phyloP scores from a whole-genome alignment of 108 stramenopile species.

The Stephanodiscus minutulus region DNA sequence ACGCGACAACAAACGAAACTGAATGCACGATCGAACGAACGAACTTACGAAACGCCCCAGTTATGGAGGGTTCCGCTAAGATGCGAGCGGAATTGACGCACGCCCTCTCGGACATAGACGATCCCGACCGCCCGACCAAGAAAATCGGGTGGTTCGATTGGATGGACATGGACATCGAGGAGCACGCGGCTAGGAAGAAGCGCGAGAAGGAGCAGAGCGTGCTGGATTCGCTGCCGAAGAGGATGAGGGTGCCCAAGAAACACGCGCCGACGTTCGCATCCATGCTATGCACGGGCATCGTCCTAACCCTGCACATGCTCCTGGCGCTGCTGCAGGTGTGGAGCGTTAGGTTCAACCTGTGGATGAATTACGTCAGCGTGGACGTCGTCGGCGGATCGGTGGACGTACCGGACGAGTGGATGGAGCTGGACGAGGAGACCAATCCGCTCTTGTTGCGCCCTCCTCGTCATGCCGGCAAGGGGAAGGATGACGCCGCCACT shows the following conservation, averaged over 20 bases:
- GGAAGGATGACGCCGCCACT: neutral
- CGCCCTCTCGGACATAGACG: slow-evolving; percentile 76
- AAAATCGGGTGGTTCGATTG: slow-evolving; percentile 83
- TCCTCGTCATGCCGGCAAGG: neutral
- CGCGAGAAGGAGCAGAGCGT: slow-evolving; percentile 71
- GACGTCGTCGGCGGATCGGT: slow-evolving; percentile 36
- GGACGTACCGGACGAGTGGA: slow-evolving; percentile 61
- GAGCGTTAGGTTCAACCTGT: slow-evolving; percentile 89
- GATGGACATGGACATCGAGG: slow-evolving; percentile 91
- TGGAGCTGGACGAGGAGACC: slow-evolving; percentile 57
- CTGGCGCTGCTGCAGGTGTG: slow-evolving; percentile 92
- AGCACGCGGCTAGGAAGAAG: slow-evolving; percentile 82
- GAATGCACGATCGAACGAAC: too few relatives aligned
- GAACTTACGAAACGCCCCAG: slow-evolving; percentile 31
- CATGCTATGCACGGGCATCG: slow-evolving; percentile 69
- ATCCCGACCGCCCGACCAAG: slow-evolving; percentile 67
- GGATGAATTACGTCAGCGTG: slow-evolving; percentile 81
- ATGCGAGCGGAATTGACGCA: slow-evolving; percentile 83
- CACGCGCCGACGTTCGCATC: slow-evolving; percentile 84
- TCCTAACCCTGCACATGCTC: slow-evolving; percentile 82
- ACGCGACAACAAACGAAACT: neutral
- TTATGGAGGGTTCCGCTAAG: slow-evolving; percentile 86
- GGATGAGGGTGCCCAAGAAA: slow-evolving; percentile 75
- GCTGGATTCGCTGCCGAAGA: slow-evolving; percentile 77
- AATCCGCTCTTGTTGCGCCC: slow-evolving; percentile 30